Base-by-base conservation (phyloP, 2,329 filamentous ascomycete genomes). In the Colletotrichum sp. region DNA sequence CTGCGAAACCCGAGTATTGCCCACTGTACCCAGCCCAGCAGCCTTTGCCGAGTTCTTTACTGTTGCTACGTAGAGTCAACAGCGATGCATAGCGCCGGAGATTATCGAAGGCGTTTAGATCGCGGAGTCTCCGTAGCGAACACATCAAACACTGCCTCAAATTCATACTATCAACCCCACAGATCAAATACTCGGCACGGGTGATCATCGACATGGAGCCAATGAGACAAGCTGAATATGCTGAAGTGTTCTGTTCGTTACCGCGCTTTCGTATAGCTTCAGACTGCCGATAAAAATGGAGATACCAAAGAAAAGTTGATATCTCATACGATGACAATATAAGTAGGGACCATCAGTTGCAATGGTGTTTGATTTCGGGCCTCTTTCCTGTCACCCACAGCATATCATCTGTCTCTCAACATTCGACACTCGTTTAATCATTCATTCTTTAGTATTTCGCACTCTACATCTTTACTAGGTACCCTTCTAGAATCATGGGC, bases 221-320 rank as follows among this genome's bases (percentile, higher is more conserved):
- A 51, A 21, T 21, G n/a, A 21, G 43, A 3, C 43, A 21, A 51
- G 1, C n/a, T 51, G 21, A 16, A 0, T 3, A 0, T 47, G 5
- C 0, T 47, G 6, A n/a, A n/a, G 3, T 6, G n/a, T n/a, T 51
- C 0, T 8, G 6, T n/a, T 51, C 3, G n/a, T 51, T 51, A n/a
- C n/a, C 43, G 43, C 43, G 43, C 3, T 21, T 51, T 51, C 43
- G 11, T 51, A 51, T 21, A 13, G 43, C n/a, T 51, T 6, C 4
- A 3, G n/a, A 51, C n/a, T 51, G 0, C 1, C 0, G n/a, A 21
- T n/a, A 7, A 51, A 51, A 21, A 51, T 21, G 43, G n/a, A 51
- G 11, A 51, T 51, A 5, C 1, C 9, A 11, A 13, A 7, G 1
- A 3, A 2, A 11, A 51, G 2, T 16, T 13, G 43, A 0, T 9